phyloP scores from a whole-genome alignment of 345 rosid genomes.

The Salix suchowensis region DNA sequence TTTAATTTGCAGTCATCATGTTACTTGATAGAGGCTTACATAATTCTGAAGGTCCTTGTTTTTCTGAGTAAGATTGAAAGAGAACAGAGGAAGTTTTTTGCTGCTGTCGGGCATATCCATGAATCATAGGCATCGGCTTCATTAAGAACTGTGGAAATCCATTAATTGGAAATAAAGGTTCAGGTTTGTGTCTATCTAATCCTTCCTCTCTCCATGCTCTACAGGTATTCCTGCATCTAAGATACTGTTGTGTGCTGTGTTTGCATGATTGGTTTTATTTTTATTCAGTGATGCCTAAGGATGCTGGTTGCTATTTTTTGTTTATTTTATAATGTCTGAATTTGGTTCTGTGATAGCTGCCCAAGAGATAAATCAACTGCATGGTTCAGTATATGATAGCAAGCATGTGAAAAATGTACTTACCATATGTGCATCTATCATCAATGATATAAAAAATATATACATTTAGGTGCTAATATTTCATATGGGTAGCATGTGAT shows the following conservation, averaged over 20 bases:
- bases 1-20: constrained; percentile 9
- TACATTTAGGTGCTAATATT: neutral
- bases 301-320: neutral
- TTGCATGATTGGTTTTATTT: neutral
- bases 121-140: constrained; percentile 24
- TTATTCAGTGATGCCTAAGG: neutral
- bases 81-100: constrained; percentile 21
- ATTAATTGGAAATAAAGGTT: neutral
- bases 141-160: constrained; percentile 6
- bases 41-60: constrained; percentile 8
- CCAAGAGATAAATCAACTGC: neutral
- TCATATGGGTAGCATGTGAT: neutral
- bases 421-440: neutral
- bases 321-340: neutral
- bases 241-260: neutral
- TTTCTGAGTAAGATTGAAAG: constrained; percentile 34
- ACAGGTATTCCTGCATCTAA: neutral
- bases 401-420: neutral
- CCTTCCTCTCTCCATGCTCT: neutral
- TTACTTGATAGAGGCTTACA: neutral
- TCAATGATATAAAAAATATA: neutral
- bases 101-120: constrained; percentile 19
- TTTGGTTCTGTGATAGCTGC: neutral
- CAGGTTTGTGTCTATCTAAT: constrained; percentile 17
- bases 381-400: neutral